Conservation (phyloP, 2,329 filamentous ascomycete genomes). For the Colletotrichum tropicicola region DNA sequence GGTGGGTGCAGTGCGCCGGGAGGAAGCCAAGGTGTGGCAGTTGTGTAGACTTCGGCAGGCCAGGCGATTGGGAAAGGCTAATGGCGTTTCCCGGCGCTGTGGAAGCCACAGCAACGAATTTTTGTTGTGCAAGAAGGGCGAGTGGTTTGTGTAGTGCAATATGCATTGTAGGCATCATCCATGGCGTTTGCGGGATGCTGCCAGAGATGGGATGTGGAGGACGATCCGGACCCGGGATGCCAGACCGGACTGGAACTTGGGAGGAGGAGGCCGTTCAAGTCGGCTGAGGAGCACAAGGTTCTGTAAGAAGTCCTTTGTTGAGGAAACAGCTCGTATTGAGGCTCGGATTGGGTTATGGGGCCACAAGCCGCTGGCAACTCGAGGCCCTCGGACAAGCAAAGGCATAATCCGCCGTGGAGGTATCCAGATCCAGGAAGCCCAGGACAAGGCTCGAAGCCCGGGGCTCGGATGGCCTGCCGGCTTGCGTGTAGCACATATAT, state of each 20-base stretch:
- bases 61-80: conserved; percentile 1
- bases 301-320: too few species aligned
- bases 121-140: neutral
- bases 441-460: neutral
- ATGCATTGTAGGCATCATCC: neutral
- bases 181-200: neutral
- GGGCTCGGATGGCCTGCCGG: conserved; percentile 22
- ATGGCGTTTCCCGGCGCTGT: neutral
- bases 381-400: too few species aligned
- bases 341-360: too few species aligned
- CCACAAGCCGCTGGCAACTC: too few species aligned
- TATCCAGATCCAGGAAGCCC: too few species aligned
- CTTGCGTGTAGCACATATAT: conserved; percentile 9
- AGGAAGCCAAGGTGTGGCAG: neutral
- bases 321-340: too few species aligned
- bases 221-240: neutral
- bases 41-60: conserved; percentile 1
- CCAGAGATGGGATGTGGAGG: neutral
- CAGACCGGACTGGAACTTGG: neutral
- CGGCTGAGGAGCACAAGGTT: too few species aligned
- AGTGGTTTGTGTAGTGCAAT: neutral
- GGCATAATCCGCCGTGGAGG: too few species aligned
- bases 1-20: neutral
- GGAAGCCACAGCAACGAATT: neutral
- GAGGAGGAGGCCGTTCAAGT: too few species aligned